Conservation (phyloP, 2,329 filamentous ascomycete genomes). For the Phoma herbarum region DNA sequence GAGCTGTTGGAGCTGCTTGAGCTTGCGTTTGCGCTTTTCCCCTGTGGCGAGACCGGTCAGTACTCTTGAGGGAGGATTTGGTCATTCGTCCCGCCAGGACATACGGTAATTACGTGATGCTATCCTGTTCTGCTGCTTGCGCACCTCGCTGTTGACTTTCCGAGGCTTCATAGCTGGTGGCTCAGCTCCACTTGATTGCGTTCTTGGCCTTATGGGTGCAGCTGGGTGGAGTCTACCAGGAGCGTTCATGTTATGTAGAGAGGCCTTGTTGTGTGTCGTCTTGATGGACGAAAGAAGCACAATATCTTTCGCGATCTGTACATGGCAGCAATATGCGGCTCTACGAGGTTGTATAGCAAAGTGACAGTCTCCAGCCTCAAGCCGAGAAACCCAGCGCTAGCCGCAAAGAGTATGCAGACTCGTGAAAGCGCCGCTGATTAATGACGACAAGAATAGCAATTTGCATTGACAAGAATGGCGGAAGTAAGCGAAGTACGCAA, state of each 20-base stretch:
- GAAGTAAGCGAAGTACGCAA: constrained; percentile 28
- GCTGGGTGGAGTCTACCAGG: constrained; percentile 22
- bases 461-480: constrained; percentile 19
- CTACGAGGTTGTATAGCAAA: constrained; percentile 30
- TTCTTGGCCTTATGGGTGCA: constrained; percentile 18
- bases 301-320: background rate
- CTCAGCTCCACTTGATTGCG: constrained; percentile 13
- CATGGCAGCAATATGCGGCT: constrained; percentile 24
- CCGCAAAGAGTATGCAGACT: constrained; percentile 26
- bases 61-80: background rate
- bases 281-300: background rate
- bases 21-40: constrained; percentile 50
- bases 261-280: background rate
- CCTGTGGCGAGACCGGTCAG: constrained; percentile 27
- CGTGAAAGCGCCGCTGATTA: constrained; percentile 40
- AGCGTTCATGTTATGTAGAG: constrained; percentile 28
- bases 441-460: constrained; percentile 40
- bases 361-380: constrained; percentile 24
- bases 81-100: constrained; percentile 5
- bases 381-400: constrained; percentile 23
- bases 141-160: constrained; percentile 49
- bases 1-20: constrained; percentile 49
- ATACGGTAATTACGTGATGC: constrained; percentile 50
- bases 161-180: constrained; percentile 37
- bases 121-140: constrained; percentile 51